phyloP scores from a whole-genome alignment of 2,329 filamentous ascomycete species.

The Beauveria bassiana region DNA sequence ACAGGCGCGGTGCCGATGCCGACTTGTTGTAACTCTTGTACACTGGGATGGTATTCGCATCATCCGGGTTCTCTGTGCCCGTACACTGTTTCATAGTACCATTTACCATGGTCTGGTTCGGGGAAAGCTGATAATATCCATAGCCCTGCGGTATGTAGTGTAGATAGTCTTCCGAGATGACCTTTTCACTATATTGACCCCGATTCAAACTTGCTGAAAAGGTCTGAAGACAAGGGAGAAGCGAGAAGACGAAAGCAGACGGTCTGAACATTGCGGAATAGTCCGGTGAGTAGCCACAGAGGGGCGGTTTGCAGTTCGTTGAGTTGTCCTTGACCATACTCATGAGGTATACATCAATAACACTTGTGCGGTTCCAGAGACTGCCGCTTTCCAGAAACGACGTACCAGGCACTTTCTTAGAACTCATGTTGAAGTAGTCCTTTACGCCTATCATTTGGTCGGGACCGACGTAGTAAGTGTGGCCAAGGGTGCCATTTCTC shows the following conservation, averaged over 20 bases:
- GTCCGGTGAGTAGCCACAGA: not conserved
- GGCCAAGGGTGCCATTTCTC: not conserved
- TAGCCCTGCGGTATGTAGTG: not conserved
- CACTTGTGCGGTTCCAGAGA: conserved; percentile 1
- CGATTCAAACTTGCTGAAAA: not conserved
- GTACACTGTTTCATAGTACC: not conserved
- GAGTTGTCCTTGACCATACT: not conserved
- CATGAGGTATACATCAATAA: not conserved
- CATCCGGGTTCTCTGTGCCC: not conserved
- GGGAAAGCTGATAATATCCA: not conserved
- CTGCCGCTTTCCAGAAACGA: not conserved
- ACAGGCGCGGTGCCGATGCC: not conserved
- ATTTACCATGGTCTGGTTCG: not conserved
- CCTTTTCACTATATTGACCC: not conserved
- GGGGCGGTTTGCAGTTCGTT: not conserved
- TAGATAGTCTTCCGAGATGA: not conserved
- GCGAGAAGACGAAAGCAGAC: not conserved
- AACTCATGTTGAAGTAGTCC: not conserved
- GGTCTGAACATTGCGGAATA: not conserved
- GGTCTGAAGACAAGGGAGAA: not conserved
- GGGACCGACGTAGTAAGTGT: not conserved
- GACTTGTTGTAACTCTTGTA: too few relatives aligned
- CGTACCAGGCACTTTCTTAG: not conserved
- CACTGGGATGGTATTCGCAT: not conserved
- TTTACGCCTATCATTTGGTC: not conserved